These are phyloP conservation scores for Byssoonygena ceratinophila DNA, from an alignment of 2,329 filamentous ascomycete genomes.

Conservation along the genomic window DNA sequence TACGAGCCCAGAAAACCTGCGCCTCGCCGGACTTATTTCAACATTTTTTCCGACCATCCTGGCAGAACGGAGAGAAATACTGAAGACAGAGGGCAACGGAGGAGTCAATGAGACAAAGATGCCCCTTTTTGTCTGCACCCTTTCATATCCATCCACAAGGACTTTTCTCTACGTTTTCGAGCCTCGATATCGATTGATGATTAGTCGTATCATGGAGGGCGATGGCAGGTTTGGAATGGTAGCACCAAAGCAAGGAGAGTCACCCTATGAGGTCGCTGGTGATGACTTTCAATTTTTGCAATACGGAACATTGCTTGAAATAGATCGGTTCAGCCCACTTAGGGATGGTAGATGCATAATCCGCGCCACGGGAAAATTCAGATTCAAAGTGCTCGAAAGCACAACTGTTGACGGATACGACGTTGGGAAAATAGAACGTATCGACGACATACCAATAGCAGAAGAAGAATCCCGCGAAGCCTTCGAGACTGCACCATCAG, in stretches of 20 bases:
- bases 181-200: constrained; percentile 83
- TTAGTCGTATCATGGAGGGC: constrained; percentile 60
- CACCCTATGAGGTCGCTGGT: constrained; percentile 44
- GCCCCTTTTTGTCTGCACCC: constrained; percentile 69
- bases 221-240: constrained; percentile 78
- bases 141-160: constrained; percentile 71
- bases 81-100: constrained; percentile 48
- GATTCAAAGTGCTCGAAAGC: constrained; percentile 58
- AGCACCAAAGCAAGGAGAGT: constrained; percentile 48
- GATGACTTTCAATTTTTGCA: constrained; percentile 52
- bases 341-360: constrained; percentile 72
- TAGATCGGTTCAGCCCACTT: constrained; percentile 62
- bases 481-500: constrained; percentile 44
- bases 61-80: constrained; percentile 45
- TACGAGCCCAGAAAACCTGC: constrained; percentile 49
- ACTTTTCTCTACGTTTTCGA: constrained; percentile 89
- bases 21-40: constrained; percentile 53
- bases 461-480: constrained; percentile 72
- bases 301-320: constrained; percentile 67
- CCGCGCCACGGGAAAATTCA: constrained; percentile 63
- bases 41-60: constrained; percentile 61
- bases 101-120: constrained; percentile 49
- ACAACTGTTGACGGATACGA: constrained; percentile 65
- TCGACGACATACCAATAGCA: constrained; percentile 70
- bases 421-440: constrained; percentile 61